These are phyloP conservation scores for Senna tora DNA, from an alignment of 306 rosid species.

Conservation along the genomic window DNA sequence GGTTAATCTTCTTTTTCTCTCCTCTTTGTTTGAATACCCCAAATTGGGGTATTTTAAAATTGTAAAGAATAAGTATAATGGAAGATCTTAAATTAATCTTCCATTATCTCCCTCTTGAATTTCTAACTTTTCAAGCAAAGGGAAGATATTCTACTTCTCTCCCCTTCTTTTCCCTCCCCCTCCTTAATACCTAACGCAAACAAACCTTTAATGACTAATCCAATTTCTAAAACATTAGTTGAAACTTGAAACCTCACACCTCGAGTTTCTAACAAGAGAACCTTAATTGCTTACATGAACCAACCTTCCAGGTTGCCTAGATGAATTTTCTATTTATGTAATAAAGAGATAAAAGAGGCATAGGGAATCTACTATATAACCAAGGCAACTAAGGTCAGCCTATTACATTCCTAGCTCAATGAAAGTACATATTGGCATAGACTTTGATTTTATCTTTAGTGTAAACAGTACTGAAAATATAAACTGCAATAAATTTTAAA, in stretches of 20 bases:
- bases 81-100: too few relatives aligned
- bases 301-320: conserved; percentile 13
- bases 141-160: too few relatives aligned
- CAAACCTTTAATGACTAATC: too few relatives aligned
- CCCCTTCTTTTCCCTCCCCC: too few relatives aligned
- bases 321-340: not conserved
- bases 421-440: conserved; percentile 12
- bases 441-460: not conserved
- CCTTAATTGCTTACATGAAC: conserved; percentile 13
- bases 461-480: not conserved
- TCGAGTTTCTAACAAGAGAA: conserved; percentile 16
- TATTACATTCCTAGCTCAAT: conserved; percentile 1
- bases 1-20: too few relatives aligned
- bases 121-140: too few relatives aligned
- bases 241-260: not conserved
- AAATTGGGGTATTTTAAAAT: too few relatives aligned
- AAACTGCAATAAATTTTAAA: not conserved
- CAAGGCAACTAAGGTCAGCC: conserved; percentile 9
- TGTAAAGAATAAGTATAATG: too few relatives aligned
- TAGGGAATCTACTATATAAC: not conserved
- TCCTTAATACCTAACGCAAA: too few relatives aligned
- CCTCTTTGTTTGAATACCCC: too few relatives aligned
- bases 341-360: not conserved
- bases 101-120: too few relatives aligned
- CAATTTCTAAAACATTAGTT: not conserved